Evolutionary conservation across 2,329 filamentous ascomycete genomes (phyloP), one percentile per base, ranked within the genome.

Genomic region (Botrytis pseudocinerea): DNA sequence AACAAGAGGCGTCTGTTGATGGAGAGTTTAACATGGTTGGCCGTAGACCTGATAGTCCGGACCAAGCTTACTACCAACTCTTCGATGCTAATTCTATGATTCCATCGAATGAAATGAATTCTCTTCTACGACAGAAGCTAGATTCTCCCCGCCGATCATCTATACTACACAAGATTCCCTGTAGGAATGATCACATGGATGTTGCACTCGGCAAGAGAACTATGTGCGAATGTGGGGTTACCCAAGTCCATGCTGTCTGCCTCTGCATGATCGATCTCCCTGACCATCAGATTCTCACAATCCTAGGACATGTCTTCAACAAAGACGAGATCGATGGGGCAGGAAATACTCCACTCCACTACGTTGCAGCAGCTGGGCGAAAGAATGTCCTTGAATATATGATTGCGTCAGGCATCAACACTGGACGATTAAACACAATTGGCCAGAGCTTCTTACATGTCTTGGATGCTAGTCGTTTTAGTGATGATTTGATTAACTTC

Each of bases 391-490:
- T 73, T 38, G 61, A 71, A 38, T 66, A 71, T 28, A 63, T 73
- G 48, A 35, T 73, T 35, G 38, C 25, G 38, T 73, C 60, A 28
- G 59, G 60, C 28, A 46, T 71, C 16, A 42, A 73, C 46, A 14
- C 51, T 16, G 20, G 12, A 42, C 40, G 32, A 25, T n/a, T 57
- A 5, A 71, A 71, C 32, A 16, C 32, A 14, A 64, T 59, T 60
- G 61, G 68, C 3, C 40, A 73, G 42, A 71, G 54, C 57, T 73
- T 73, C 18, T 32, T 73, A 51, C 68, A 73, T 64, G 72, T 66
- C 71, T 60, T 73, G 20, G 66, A 73, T 22, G 61, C 59, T 40
- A 71, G 46, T 28, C 48, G 51, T 35, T 73, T 73, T 69, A 64
- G 72, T 60, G 72, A 71, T 18, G 59, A 64, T 54, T 51, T 73